These are phyloP conservation scores for Seiridium cupressi DNA, from an alignment of 2,329 filamentous ascomycete genomes.

Conservation along the genomic window DNA sequence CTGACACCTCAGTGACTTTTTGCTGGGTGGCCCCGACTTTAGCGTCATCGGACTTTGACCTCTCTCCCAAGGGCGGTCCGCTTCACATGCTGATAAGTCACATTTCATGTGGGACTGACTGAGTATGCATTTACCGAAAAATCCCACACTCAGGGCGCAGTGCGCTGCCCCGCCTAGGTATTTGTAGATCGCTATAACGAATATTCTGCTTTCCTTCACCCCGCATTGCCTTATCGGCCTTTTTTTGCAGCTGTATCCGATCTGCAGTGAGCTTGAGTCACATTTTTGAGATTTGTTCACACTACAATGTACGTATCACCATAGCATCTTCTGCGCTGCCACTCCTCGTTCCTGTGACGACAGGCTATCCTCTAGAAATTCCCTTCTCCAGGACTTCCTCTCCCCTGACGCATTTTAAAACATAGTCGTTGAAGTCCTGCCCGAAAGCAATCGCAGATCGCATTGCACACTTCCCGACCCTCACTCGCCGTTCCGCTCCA, in stretches of 20 bases:
- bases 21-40: neutral
- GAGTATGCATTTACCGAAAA: neutral
- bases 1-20: neutral
- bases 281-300: slow-evolving; percentile 3
- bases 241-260: neutral
- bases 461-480: no score
- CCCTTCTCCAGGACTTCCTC: neutral
- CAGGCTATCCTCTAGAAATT: neutral
- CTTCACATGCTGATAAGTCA: neutral
- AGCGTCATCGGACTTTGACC: neutral
- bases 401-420: neutral
- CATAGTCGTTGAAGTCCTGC: no score
- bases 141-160: neutral
- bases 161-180: neutral
- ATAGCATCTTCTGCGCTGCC: no score
- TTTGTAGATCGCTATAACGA: neutral
- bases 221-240: neutral
- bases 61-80: neutral
- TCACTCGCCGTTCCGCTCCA: no score
- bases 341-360: no score
- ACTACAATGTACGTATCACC: neutral
- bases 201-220: neutral
- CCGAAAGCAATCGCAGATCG: no score
- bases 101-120: no score
- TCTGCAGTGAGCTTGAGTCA: neutral